Percentiles rank a stretch among this genome's conserved stretches.
Conservation (phyloP, 768 basidiomycete species). For the Auricularia sp. region DNA sequence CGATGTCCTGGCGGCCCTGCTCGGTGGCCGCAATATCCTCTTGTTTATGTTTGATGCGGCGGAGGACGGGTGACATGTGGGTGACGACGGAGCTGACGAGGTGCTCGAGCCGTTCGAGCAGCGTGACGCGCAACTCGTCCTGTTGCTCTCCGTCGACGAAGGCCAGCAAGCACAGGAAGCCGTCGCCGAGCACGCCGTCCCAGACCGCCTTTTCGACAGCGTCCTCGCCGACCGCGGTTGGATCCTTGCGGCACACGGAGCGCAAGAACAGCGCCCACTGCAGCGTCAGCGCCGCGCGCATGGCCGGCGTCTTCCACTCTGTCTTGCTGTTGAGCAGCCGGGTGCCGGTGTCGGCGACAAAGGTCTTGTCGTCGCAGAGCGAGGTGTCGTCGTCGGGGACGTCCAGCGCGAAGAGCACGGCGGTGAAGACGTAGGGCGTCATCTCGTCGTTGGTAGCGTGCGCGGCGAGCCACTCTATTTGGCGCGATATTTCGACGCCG, state of each 20-base stretch:
- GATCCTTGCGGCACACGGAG: conserved; percentile 44
- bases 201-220: conserved; percentile 74
- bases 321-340: conserved; percentile 16
- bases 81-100: conserved; percentile 35
- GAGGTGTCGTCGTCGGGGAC: conserved; percentile 33
- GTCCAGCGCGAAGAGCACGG: conserved; percentile 58
- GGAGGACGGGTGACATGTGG: conserved; percentile 20
- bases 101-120: conserved; percentile 58
- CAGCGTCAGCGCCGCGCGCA: conserved; percentile 66
- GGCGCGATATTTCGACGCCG: conserved; percentile 45
- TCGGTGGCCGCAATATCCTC: conserved; percentile 71
- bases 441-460: conserved; percentile 54
- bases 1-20: conserved; percentile 70
- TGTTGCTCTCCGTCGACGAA: conserved; percentile 13
- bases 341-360: conserved; percentile 8
- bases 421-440: conserved; percentile 56
- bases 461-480: conserved; percentile 61
- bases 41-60: conserved; percentile 70
- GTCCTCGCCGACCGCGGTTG: conserved; percentile 30
- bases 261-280: conserved; percentile 71
- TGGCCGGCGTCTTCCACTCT: conserved; percentile 57
- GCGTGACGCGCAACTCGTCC: conserved; percentile 39
- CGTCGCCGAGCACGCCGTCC: conserved; percentile 75
- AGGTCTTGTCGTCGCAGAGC: conserved; percentile 3
- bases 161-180: conserved; percentile 60